Conservation (phyloP, 169 alveolate species). For the Babesia sp. region DNA sequence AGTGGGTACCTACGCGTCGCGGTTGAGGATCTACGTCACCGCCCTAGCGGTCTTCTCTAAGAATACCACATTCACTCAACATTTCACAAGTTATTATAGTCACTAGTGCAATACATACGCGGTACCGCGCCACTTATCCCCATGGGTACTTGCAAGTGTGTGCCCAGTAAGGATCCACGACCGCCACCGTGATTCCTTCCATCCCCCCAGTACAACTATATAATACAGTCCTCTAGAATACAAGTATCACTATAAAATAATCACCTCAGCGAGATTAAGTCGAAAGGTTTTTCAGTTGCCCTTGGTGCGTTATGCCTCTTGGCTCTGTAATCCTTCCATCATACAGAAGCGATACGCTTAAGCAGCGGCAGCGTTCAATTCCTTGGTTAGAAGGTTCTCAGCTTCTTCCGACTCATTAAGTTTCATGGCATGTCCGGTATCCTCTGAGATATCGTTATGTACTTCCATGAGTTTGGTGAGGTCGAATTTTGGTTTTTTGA, state of each 20-base stretch:
- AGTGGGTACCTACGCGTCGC: background rate
- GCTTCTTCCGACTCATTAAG: slow-evolving; percentile 65
- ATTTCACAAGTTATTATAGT: background rate
- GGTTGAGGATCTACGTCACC: background rate
- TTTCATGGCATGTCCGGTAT: slow-evolving; percentile 56
- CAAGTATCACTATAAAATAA: background rate
- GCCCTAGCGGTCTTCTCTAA: background rate
- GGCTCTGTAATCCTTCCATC: no score
- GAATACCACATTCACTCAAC: background rate
- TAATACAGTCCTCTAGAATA: no score
- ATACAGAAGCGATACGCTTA: background rate
- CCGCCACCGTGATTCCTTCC: no score
- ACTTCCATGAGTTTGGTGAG: slow-evolving; percentile 86
- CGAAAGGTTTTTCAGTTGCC: background rate
- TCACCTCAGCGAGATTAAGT: slow-evolving; percentile 5
- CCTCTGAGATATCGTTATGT: slow-evolving; percentile 86
- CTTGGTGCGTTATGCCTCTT: background rate
- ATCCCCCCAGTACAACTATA: no score
- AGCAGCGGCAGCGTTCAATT: slow-evolving; percentile 35
- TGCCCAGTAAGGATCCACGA: background rate
- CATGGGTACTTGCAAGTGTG: background rate
- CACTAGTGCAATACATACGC: no score
- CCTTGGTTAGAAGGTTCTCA: slow-evolving; percentile 60
- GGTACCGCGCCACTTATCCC: no score
- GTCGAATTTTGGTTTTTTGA: slow-evolving; percentile 96